Base-by-base conservation (phyloP, 2,329 filamentous ascomycete species). In the Hypoxylon sp. region DNA sequence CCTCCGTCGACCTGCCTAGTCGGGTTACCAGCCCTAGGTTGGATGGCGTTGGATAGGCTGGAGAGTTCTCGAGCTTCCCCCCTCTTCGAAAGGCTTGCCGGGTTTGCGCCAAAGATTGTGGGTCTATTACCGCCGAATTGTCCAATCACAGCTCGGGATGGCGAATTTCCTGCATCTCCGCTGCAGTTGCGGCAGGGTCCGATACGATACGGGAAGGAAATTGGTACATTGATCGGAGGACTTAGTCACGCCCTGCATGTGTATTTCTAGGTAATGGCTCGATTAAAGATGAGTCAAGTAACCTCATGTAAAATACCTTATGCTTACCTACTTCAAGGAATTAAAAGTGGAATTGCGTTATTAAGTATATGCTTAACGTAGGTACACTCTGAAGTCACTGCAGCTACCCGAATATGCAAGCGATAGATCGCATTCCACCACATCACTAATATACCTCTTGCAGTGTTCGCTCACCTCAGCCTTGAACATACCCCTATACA, bases 141-240 rank as follows among this genome's bases (percentile, higher is more conserved):
- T 9, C 66, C 66, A 68, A 68, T 68, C 46, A 59, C 9, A 24
- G 26, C 14, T 8, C 3, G 12, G n/a, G 11, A 50, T n/a, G 9
- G 24, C 50, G 18, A 55, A 64, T 65, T 65, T 70, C 60, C 60
- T 58, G 59, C 59, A 70, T 70, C 65, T 70, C 68, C 68, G 65
- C 50, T 53, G 45, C 40, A 55, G 58, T 60, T 51, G n/a, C 61
- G 59, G 54, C 49, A 57, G 51, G 54, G 45, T 59, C 61, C 50
- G 56, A 60, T 44, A 42, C 22, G n/a, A n/a, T n/a, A n/a, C n/a
- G n/a, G 32, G 16, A 9, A 24, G 42, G 12, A 55, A 7, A 32
- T 9, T 7, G 28, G 32, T 14, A 26, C 48, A 28, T 33, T 30
- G 22, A 16, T 45, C 59, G 36, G 51, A n/a, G 26, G 3, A 28